These are phyloP conservation scores for Arthrinium puccinioides DNA, from an alignment of 2,329 filamentous ascomycete genomes.

Conservation along the genomic window DNA sequence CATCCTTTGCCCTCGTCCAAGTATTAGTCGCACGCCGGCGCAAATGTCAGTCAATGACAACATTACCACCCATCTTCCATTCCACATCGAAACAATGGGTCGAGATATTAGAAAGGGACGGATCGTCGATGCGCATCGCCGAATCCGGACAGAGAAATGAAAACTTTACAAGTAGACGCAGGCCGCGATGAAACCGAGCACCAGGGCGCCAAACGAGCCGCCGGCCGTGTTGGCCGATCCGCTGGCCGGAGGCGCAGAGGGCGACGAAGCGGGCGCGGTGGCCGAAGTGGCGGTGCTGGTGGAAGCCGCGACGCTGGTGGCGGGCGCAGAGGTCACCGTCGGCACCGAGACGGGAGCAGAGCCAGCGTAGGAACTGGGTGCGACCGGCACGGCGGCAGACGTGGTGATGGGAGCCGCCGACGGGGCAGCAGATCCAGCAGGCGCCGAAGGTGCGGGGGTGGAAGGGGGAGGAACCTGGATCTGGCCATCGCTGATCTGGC, in stretches of 20 bases:
- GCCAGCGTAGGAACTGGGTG: neutral
- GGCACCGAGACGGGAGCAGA: conserved; percentile 31
- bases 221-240: conserved; percentile 21
- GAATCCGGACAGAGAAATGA: too few species aligned
- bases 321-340: conserved; percentile 8
- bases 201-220: conserved; percentile 26
- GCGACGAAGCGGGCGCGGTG: conserved; percentile 12
- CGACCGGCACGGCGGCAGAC: conserved; percentile 10
- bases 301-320: conserved; percentile 2
- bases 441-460: conserved; percentile 19
- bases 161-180: conserved; percentile 26
- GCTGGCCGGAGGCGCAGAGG: conserved; percentile 19
- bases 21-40: too few species aligned
- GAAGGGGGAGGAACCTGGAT: conserved; percentile 32
- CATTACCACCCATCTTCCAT: too few species aligned
- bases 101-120: too few species aligned
- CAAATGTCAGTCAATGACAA: too few species aligned
- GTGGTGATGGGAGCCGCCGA: conserved; percentile 11
- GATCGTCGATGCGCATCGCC: too few species aligned
- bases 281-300: conserved; percentile 1
- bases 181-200: conserved; percentile 24
- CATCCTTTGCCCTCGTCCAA: too few species aligned
- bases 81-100: too few species aligned
- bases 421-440: conserved; percentile 14
- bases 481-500: conserved; percentile 41